Base-by-base conservation (phyloP, 495 filamentous ascomycete species). In the Penicillium canariense region DNA sequence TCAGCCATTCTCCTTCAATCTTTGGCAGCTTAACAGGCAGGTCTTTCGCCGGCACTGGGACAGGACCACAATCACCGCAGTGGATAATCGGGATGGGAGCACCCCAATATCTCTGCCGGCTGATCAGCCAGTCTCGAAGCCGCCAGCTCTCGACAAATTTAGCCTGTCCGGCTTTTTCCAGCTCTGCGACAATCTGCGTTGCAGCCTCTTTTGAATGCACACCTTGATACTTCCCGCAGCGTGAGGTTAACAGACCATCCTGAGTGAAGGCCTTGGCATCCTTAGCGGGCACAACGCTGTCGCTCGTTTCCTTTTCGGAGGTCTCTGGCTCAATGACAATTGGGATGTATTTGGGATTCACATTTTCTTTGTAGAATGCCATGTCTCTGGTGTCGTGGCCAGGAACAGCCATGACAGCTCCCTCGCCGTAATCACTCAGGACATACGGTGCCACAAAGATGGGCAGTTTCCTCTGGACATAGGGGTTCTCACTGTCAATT, bases 381-480 rank as follows among this genome's bases (percentile, higher is more conserved):
- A 87, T 75, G 58, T 96, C 91, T 31, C 88, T 79, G 0, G 74
- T 63, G 65, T 96, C 91, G 55, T 96, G 90, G 2, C 85, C 91
- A 0, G 91, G 91, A 20, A 96, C 91, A 34, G 90, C 91, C 91
- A 96, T 96, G 5, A 96, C 87, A 5, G 90, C 90, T 1, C 90
- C 89, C 48, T 87, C 85, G n/a, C 89, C 91, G 58, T 94, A 95
- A 52, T 91, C 88, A 26, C 86, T 85, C 5, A 93, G 74, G n/a
- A 96, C 91, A 56, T 96, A 96, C 0, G 89, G 86, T 4, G 91
- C 87, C 9, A 85, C 86, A 60, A 87, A 96, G 9, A 96, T 77
- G 3, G 91, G 89, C 8, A 95, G 66, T 32, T 78, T 73, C 35
- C 76, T 61, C 43, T 78, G 73, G 7, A 82, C 68, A 32, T 75